phyloP scores from a whole-genome alignment of 2,329 filamentous ascomycete genomes.

The Fusarium udum region DNA sequence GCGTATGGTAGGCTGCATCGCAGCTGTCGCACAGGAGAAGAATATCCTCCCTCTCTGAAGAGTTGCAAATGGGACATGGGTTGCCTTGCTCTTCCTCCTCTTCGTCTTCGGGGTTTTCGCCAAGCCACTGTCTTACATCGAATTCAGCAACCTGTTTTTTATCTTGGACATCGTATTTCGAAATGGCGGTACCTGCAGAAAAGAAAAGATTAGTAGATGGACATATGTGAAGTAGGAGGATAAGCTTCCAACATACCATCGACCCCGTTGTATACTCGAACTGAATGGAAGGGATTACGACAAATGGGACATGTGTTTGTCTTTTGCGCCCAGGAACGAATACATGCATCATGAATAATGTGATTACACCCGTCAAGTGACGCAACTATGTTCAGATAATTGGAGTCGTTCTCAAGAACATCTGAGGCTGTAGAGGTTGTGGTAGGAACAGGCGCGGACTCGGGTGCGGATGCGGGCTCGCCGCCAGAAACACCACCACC shows the following conservation, averaged over 20 bases:
- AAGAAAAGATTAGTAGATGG: constrained; percentile 30
- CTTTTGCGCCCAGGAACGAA: constrained; percentile 94
- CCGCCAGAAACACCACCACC: constrained; percentile 33
- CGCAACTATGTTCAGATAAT: constrained; percentile 60
- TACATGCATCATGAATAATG: constrained; percentile 89
- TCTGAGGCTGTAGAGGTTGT: constrained; percentile 38
- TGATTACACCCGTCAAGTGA: constrained; percentile 83
- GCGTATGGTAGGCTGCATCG: constrained; percentile 88
- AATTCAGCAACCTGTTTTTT: constrained; percentile 92
- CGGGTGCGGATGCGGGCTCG: constrained; percentile 31
- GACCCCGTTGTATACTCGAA: constrained; percentile 81
- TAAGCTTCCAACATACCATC: constrained; percentile 70
- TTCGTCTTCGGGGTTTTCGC: constrained; percentile 74
- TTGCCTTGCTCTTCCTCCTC: constrained; percentile 74
- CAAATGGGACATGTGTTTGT: constrained; percentile 99
- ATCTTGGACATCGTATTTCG: constrained; percentile 75
- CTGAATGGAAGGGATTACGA: constrained; percentile 87
- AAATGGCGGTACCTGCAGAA: constrained; percentile 62
- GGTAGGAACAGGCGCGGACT: constrained; percentile 30
- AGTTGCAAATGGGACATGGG: constrained; percentile 86
- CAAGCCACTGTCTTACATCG: constrained; percentile 77
- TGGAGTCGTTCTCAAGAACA: constrained; percentile 44
- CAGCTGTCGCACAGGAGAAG: constrained; percentile 92
- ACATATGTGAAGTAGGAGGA: constrained; percentile 23
- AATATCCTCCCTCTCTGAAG: constrained; percentile 81